Conservation (phyloP, 257 asterid species). For the Nicotiana tabacum region DNA sequence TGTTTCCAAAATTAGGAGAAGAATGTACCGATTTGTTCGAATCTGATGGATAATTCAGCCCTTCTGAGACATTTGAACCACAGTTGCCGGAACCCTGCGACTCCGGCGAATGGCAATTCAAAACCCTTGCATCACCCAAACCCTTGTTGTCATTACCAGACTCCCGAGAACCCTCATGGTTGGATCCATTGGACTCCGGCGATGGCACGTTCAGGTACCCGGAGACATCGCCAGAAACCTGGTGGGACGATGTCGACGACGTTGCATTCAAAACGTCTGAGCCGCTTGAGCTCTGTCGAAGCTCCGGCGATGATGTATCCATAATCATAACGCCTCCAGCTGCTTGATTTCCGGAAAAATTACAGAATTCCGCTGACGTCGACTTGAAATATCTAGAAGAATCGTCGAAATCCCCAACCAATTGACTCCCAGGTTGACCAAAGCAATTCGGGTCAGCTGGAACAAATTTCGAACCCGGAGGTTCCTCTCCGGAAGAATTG, state of each 20-base stretch:
- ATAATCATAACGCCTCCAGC: conserved; percentile 18
- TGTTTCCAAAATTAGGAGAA: conserved; percentile 43
- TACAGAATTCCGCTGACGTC: conserved; percentile 42
- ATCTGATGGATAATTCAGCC: conserved; percentile 18
- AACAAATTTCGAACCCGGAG: conserved; percentile 22
- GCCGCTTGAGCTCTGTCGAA: conserved; percentile 41
- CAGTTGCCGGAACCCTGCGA: conserved; percentile 58
- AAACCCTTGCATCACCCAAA: conserved; percentile 36
- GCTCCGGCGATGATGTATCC: conserved; percentile 17
- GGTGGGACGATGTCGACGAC: conserved; percentile 38
- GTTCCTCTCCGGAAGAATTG: conserved; percentile 21
- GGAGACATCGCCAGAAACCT: conserved; percentile 39
- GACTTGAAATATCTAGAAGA: conserved; percentile 42
- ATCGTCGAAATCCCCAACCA: conserved; percentile 9
- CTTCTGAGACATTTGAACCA: conserved; percentile 44
- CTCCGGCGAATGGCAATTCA: conserved; percentile 61
- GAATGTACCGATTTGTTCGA: conserved; percentile 59
- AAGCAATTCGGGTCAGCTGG: conserved; percentile 19
- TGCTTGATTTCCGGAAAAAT: conserved; percentile 26
- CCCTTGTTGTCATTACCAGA: conserved; percentile 20
- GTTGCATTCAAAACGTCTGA: conserved; percentile 40
- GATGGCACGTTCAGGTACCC: conserved; percentile 59
- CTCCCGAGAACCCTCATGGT: conserved; percentile 28
- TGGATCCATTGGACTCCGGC: conserved; percentile 79
- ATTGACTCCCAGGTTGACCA: conserved; percentile 16